Evolutionary conservation across 2,329 filamentous ascomycete genomes (phyloP).

Genomic region (Harringtonia lauricola): DNA sequence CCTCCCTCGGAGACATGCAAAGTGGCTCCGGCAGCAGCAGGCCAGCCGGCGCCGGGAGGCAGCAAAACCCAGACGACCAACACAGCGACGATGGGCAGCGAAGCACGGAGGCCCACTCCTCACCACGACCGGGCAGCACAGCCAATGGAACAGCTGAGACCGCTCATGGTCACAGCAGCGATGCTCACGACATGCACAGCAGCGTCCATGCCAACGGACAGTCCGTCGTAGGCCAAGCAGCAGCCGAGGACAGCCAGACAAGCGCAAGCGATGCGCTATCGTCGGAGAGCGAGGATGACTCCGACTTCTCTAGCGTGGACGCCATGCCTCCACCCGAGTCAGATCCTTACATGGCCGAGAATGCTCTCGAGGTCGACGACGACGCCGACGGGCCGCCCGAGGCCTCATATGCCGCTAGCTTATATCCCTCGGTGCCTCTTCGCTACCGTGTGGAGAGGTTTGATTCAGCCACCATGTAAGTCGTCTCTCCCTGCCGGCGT

Average conservation of each 20-base stretch:
- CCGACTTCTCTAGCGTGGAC: not conserved
- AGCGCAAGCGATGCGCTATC: too few relatives aligned
- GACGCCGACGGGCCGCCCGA: conserved; percentile 17
- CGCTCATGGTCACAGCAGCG: too few relatives aligned
- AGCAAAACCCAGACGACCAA: not conserved
- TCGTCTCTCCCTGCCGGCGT: conserved; percentile 2
- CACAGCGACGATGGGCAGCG: not conserved
- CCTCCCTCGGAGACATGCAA: not conserved
- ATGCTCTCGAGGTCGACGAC: conserved; percentile 13
- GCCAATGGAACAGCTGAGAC: too few relatives aligned
- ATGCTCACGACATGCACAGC: too few relatives aligned
- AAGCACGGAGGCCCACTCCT: not conserved
- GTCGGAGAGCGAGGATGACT: not conserved
- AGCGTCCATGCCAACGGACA: too few relatives aligned
- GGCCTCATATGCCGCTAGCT: conserved; percentile 31
- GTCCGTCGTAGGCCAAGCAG: too few relatives aligned
- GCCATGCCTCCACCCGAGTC: conserved; percentile 1
- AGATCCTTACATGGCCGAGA: not conserved
- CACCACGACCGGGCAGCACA: too few relatives aligned
- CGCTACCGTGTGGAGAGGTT: conserved; percentile 24
- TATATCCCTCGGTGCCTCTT: conserved; percentile 25
- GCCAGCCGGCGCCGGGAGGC: not conserved
- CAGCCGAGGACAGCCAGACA: too few relatives aligned
- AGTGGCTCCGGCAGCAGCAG: not conserved
- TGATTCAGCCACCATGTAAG: conserved; percentile 30